Evolutionary conservation across 2,329 filamentous ascomycete genomes (phyloP), one percentile per base, ranked within the genome.

Genomic region (Aureobasidium sp.): DNA sequence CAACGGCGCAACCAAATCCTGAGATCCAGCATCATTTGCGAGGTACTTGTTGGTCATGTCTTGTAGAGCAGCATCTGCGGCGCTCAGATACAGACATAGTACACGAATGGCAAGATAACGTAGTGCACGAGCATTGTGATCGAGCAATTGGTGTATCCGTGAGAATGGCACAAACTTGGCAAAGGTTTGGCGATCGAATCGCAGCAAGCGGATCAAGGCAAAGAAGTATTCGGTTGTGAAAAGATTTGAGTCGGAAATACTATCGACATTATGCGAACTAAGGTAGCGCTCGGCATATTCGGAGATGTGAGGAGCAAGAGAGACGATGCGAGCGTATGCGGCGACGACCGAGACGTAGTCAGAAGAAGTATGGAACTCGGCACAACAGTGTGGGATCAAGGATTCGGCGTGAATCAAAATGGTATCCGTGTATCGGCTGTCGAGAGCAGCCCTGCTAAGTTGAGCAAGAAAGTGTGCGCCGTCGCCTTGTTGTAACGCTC

Each of bases 101-200:
- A 92, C 84, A 66, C 91, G 85, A 62, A 96, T 82, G 15, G 91
- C 88, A 64, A 97, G 80, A 74, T 92, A 96, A 74, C 89, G 85
- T 56, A 96, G 83, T 17, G 83, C 77, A 63, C 75, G 77, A 67
- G 82, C 80, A 51, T 73, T 60, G 68, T 85, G 81, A 48, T 79
- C 77, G 67, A 96, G 88, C 13, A 95, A 78, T 34, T 75, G 75
- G 74, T 91, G 86, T 47, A 96, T 79, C 65, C 84, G 82, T 51
- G 84, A 81, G 0, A 88, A 85, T 39, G 84, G 84, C 37, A 91
- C 81, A 68, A 85, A 78, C 63, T 76, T 77, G 10, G 83, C 82
- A 70, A 92, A 96, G 5, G 81, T 82, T 47, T 82, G 79, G 67
- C 83, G 80, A 71, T 97, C 87, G 70, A 89, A 89, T 69, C 85